Base-by-base conservation (phyloP, 2,329 filamentous ascomycete genomes). In the Ceratocystis alfenasii region DNA sequence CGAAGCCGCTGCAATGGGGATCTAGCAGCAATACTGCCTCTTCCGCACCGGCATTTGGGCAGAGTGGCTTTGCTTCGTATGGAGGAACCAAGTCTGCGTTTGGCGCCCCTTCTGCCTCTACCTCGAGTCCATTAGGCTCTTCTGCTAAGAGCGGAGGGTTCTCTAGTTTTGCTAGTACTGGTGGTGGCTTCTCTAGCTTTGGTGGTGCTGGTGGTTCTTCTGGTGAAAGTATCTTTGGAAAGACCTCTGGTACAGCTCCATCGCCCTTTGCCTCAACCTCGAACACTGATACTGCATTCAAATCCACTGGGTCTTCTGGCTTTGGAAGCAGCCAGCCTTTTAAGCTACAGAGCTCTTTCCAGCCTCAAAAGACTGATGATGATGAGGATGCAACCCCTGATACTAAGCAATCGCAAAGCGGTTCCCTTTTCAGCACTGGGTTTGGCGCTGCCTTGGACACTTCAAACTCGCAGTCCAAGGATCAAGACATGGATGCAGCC, bases 291-390 rank as follows among this genome's bases (percentile, higher is more conserved):
- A 77, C 75, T 8, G 72, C 75, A 1, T 79, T 80, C 69, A 63
- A 63, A 33, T 36, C 50, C 46, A 73, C 71, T 30, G 73, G 72
- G 15, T 69, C 73, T 5, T 76, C 74, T 64, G 69, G 75, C 10
- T 78, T 79, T 68, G 76, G 75, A 28, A 73, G 71, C 59, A 69
- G 71, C 73, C 20, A 77, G 17, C 80, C 82, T 0, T 90, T 90
- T 75, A 87, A 87, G 70, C 77, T 90, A 17, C 81, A 81, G 48
- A 86, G 83, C 36, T 85, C 83, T 1, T 90, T 90, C 75, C 84
- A 85, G 71, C 79, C 80, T 7, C 86, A 89, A 69, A 80, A 82
- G 5, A 79, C 80, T 57, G 78, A 82, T 0, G 84, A 83, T 67
- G 84, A 83, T 67, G 81, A 87, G 28, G 83, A 87, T 66, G 75